Conservation (phyloP, 208 protist genomes). For the Leishmania lainsoni region DNA sequence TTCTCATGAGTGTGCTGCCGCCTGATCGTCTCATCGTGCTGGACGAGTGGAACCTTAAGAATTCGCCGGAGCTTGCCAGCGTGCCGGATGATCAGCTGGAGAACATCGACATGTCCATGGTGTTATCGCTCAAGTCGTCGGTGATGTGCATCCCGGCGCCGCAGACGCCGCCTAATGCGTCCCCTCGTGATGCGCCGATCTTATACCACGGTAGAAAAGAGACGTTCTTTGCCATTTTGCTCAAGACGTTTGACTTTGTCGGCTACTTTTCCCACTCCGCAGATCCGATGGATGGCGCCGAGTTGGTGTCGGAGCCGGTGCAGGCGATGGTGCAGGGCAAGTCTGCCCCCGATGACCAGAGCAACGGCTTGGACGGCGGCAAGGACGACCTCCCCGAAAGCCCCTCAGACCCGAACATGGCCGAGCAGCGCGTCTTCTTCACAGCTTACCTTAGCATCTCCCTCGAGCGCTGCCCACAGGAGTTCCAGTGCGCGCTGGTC, state of each 20-base stretch:
- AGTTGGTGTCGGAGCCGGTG: constrained; percentile 15
- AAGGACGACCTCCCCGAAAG: constrained; percentile 9
- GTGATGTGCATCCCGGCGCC: constrained; percentile 33
- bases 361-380: constrained; percentile 12
- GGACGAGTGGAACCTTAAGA: constrained; percentile 76
- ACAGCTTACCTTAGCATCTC: constrained; percentile 62
- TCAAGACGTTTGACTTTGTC: constrained; percentile 90
- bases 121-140: constrained; percentile 48
- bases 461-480: constrained; percentile 48
- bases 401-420: constrained; percentile 9
- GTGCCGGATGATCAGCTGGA: constrained; percentile 47
- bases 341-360: constrained; percentile 9
- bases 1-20: constrained; percentile 50
- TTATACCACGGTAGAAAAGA: constrained; percentile 70
- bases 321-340: constrained; percentile 19
- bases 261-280: constrained; percentile 87
- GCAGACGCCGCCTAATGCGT: constrained; percentile 23
- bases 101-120: constrained; percentile 58
- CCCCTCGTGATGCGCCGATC: constrained; percentile 30
- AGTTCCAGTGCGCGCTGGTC: constrained; percentile 75
- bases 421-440: constrained; percentile 32
- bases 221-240: constrained; percentile 80
- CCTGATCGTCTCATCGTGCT: constrained; percentile 60
- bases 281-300: constrained; percentile 24
- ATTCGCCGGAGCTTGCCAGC: constrained; percentile 31